Evolutionary conservation across 176 grass and related monocot species (phyloP).

Genomic region (Triticum dicoccoides): DNA sequence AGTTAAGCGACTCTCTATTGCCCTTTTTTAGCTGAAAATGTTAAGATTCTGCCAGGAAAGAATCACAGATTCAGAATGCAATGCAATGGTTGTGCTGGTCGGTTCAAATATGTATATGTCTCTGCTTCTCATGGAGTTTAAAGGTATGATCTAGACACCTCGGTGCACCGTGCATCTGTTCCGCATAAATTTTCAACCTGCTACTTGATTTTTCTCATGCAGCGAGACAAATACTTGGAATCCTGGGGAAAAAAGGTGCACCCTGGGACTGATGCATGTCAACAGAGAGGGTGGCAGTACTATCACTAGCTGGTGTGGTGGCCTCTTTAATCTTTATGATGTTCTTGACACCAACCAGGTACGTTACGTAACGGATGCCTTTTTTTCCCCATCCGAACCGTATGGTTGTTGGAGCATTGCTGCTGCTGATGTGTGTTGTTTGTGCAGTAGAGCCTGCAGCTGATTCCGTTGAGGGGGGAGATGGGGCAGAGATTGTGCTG

Average conservation of each 20-base stretch:
- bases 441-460: not conserved
- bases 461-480: constrained; percentile 24
- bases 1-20: not conserved
- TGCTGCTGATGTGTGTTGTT: not conserved
- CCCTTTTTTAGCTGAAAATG: no score
- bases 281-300: constrained; percentile 6
- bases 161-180: not conserved
- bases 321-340: constrained; percentile 31
- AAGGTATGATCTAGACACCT: not conserved
- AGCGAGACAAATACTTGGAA: not conserved
- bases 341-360: constrained; percentile 46
- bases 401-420: constrained; percentile 39
- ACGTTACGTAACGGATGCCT: constrained; percentile 8
- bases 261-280: constrained; percentile 26
- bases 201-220: not conserved
- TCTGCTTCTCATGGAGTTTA: not conserved
- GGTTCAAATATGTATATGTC: not conserved
- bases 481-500: constrained; percentile 21
- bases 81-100: not conserved
- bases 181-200: not conserved
- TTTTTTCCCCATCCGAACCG: not conserved
- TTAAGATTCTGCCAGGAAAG: no score
- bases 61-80: not conserved
- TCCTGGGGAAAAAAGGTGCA: not conserved
- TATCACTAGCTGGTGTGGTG: not conserved